Percentiles rank a stretch among this genome's conserved stretches.
These are phyloP conservation scores for Debaryomyces coudertii DNA, from an alignment of 1,139 yeast genomes.

Conservation along the genomic window DNA sequence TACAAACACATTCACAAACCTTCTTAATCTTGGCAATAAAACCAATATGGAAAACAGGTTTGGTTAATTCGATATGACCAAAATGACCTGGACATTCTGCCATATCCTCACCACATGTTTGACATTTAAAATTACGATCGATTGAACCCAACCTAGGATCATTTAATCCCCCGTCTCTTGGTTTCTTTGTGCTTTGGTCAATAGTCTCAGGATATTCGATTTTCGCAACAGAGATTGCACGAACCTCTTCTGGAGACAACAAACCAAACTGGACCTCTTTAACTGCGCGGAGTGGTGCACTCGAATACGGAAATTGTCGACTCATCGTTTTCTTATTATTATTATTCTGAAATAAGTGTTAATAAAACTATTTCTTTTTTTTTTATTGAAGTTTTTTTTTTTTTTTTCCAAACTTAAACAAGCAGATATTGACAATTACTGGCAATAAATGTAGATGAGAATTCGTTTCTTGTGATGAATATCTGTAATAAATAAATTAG, in stretches of 20 bases:
- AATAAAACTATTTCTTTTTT: constrained; percentile 13
- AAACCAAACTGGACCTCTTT: constrained; percentile 99
- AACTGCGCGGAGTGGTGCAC: constrained; percentile 95
- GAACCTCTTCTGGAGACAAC: constrained; percentile 94
- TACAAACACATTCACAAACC: constrained; percentile 94
- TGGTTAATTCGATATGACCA: constrained; percentile 97
- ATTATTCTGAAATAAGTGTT: constrained; percentile 7
- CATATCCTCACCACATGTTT: constrained; percentile 99
- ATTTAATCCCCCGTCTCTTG: constrained; percentile 94
- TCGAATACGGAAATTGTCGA: constrained; percentile 84
- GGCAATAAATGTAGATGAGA: background rate
- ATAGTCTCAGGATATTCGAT: constrained; percentile 98
- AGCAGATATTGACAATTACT: constrained; percentile 6
- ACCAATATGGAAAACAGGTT: constrained; percentile 97
- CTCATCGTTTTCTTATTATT: constrained; percentile 32
- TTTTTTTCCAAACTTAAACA: constrained; percentile 5
- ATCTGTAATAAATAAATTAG: constrained; percentile 6
- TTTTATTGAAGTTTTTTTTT: constrained; percentile 8
- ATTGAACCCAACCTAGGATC: constrained; percentile 97
- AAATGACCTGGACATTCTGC: constrained; percentile 99
- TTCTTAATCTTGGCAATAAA: constrained; percentile 92
- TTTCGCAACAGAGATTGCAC: constrained; percentile 96
- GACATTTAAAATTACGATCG: constrained; percentile 96
- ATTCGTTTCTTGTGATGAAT: constrained; percentile 4
- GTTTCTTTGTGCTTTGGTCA: constrained; percentile 95